Base-by-base conservation (phyloP, 495 filamentous ascomycete species). In the Aspergillus cavernicola region DNA sequence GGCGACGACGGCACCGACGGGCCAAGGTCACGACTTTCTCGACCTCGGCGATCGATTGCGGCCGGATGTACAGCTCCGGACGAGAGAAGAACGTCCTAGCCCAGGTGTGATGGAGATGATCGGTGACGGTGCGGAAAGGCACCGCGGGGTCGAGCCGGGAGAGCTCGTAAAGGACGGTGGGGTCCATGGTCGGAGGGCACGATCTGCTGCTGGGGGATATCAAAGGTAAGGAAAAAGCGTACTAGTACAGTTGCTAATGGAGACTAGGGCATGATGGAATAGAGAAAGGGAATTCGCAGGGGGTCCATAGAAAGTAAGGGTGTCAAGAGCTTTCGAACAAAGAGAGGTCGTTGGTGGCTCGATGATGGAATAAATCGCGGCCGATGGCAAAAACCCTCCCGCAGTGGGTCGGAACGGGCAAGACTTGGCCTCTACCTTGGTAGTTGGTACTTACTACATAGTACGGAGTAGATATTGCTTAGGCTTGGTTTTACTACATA, bases 31-130 rank as follows among this genome's bases (percentile, higher is more conserved):
- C 79, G 53, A 87, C 74, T 69, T 95, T 88, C 60, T 89, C 84
- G 57, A 98, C 81, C 71, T 97, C 95, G 6, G 75, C 73, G 44
- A 89, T 72, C 0, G 85, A 83, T 53, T 88, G 75, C 1, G 93
- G 93, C 50, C 84, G 87, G 57, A 97, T 80, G 69, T 90, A 96
- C 52, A 97, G 82, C 70, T 96, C 91, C 0, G 93, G 93, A 16
- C 83, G 80, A 37, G 84, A 89, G 64, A 85, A 85, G 72, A 91
- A 93, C 33, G 93, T 97, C 64, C 85, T 86, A 22, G 95, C 93
- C 93, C 93, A 98, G n/a, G 95, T 98, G 61, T 87, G 85, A 76
- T 98, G 93, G 31, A 80, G 70, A 69, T 97, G 82, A 26, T 79
- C 70, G 50, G 73, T 68, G 42, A 78, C 75, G 4, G 88, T 86